These are phyloP conservation scores for Trichoderma virens DNA, from an alignment of 495 filamentous ascomycete genomes.

Conservation along the genomic window DNA sequence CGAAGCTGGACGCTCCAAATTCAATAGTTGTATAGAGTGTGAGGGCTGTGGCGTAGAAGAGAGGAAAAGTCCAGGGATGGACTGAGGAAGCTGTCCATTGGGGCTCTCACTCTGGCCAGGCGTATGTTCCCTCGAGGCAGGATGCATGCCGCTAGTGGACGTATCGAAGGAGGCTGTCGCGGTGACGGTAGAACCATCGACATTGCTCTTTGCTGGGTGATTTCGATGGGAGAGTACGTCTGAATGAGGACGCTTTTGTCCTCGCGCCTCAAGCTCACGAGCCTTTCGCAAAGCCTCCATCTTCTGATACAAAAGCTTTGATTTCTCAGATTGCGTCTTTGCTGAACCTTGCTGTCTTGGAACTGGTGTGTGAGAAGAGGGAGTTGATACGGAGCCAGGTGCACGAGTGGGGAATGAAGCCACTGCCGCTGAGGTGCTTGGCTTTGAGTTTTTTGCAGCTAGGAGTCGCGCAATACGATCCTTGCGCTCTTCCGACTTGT, in stretches of 20 bases:
- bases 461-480: conserved; percentile 68
- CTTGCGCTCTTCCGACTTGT: conserved; percentile 58
- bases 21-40: conserved; percentile 3
- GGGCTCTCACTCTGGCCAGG: not conserved
- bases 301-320: conserved; percentile 23
- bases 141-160: not conserved
- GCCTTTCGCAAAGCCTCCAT: conserved; percentile 23
- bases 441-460: conserved; percentile 43
- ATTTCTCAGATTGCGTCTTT: conserved; percentile 13
- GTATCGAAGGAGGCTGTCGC: not conserved
- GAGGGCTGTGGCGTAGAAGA: conserved; percentile 11
- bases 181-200: not conserved
- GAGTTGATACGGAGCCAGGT: conserved; percentile 12
- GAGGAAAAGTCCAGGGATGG: conserved; percentile 15
- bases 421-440: conserved; percentile 21
- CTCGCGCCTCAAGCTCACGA: conserved; percentile 18
- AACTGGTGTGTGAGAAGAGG: conserved; percentile 9
- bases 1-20: conserved; percentile 70
- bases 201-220: conserved; percentile 4
- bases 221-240: not conserved
- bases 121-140: not conserved
- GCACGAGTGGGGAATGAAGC: conserved; percentile 16
- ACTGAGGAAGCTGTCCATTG: conserved; percentile 1
- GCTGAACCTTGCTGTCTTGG: not conserved
- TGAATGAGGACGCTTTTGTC: conserved; percentile 16